These are phyloP conservation scores for Phytopythium vexans DNA, from an alignment of 352 stramenopile genomes.

Conservation along the genomic window DNA sequence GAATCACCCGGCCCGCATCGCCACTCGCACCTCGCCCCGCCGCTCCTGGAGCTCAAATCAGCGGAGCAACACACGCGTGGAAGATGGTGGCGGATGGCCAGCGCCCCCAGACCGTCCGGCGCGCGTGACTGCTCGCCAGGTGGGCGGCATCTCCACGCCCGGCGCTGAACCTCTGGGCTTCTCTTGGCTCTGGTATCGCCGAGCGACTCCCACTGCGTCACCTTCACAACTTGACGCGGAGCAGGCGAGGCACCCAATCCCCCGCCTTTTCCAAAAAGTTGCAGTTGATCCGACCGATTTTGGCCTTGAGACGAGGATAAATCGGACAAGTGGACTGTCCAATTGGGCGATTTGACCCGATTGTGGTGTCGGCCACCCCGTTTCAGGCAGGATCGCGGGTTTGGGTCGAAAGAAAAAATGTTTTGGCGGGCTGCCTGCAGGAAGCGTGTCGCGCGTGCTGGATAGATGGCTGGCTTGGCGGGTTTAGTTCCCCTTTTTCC, in stretches of 20 bases:
- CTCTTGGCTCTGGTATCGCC: too few species aligned
- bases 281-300: background rate
- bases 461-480: background rate
- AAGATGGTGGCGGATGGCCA: too few species aligned
- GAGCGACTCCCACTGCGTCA: conserved; percentile 2
- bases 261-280: conserved; percentile 1
- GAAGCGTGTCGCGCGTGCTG: background rate
- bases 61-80: too few species aligned
- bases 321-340: background rate
- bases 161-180: too few species aligned
- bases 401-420: background rate
- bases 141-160: too few species aligned
- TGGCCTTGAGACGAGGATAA: background rate
- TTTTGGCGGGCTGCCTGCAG: background rate
- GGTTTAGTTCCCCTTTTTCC: too few species aligned
- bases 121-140: too few species aligned
- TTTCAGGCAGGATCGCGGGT: background rate
- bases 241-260: background rate
- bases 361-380: background rate
- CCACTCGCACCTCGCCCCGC: too few species aligned
- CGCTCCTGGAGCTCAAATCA: too few species aligned
- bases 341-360: background rate
- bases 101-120: too few species aligned
- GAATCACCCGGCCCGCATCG: too few species aligned
- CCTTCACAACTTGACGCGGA: background rate